Evolutionary conservation across 2,329 filamentous ascomycete species (phyloP), one percentile per base, ranked within the genome.

Genomic region (Arthrobotrys sinensis): DNA sequence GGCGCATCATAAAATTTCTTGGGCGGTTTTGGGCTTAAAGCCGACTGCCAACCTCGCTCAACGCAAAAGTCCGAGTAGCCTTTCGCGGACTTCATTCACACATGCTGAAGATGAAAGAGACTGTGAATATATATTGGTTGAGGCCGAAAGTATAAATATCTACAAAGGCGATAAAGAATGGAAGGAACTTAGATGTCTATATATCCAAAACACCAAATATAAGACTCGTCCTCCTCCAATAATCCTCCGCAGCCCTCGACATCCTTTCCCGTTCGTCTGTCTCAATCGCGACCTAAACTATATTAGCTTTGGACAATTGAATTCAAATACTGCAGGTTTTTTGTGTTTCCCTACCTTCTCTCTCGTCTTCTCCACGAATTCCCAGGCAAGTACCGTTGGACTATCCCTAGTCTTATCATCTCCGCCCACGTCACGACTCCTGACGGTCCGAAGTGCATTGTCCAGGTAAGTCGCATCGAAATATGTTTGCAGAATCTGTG

Each of bases 161-260:
- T 64, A 48, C n/a, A 36, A 19, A 12, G 38, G 43, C 6, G n/a
- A 19, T 8, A 48, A 48, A 6, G 12, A 3, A 34, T 6, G 21
- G 4, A 32, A 62, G 14, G 10, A 12, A 16, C 8, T 5, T 48
- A 52, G 7, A 34, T 28, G 2, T 28, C 32, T 78, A 78, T 63
- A 78, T 72, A 68, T 78, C 75, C 46, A 78, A 45, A 2, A 78
- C 75, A 19, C 75, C 75, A 50, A 78, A 78, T 24, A 78, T 36
- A 40, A 78, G 67, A 36, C 34, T 67, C 6, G 75, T 78, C 45
- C 67, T 67, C 34, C 67, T 71, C 75, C 75, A 78, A 16, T 72
- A 78, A 28, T 78, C 75, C 38, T 78, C 75, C 4, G 75, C 75
- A 11, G 75, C 72, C 38, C 75, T 78, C n/a, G 75, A 78, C 53